phyloP scores from a whole-genome alignment of 1,284 basidiomycete genomes.

The Papiliotrema flavescens region DNA sequence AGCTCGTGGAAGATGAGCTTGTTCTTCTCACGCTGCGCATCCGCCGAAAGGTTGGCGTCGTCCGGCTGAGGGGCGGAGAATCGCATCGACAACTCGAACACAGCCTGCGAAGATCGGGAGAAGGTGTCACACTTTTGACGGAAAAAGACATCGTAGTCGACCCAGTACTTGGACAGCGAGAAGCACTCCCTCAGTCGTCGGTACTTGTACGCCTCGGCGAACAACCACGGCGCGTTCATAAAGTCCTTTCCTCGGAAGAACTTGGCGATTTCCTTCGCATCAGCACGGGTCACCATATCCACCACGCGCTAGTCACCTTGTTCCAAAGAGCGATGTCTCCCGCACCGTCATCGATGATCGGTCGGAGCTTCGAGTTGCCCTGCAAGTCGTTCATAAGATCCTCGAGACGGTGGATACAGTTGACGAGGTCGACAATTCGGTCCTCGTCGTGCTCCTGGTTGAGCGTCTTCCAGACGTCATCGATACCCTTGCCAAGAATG shows the following conservation, averaged over 20 bases:
- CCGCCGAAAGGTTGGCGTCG: slow-evolving; percentile 56
- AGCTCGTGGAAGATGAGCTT: slow-evolving; percentile 90
- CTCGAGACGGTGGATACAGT: slow-evolving; percentile 84
- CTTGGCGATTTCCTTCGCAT: slow-evolving; percentile 68
- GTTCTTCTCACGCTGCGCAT: slow-evolving; percentile 68
- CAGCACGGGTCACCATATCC: not conserved
- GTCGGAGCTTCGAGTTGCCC: slow-evolving; percentile 71
- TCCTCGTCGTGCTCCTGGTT: slow-evolving; percentile 84
- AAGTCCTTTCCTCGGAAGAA: slow-evolving; percentile 95
- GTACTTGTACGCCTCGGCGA: slow-evolving; percentile 98
- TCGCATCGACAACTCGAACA: slow-evolving; percentile 90
- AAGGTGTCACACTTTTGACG: slow-evolving; percentile 96
- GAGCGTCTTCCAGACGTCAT: slow-evolving; percentile 84
- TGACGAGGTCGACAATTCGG: slow-evolving; percentile 75
- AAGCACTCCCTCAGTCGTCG: slow-evolving; percentile 94
- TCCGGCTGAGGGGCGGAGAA: slow-evolving; percentile 82
- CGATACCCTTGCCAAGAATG: slow-evolving; percentile 92
- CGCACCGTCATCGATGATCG: slow-evolving; percentile 87
- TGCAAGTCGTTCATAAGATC: slow-evolving; percentile 76
- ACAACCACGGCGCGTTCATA: slow-evolving; percentile 91
- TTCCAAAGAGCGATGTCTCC: slow-evolving; percentile 96
- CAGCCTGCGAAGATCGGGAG: slow-evolving; percentile 84
- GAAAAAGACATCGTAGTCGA: slow-evolving; percentile 76
- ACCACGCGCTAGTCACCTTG: slow-evolving; percentile 53
- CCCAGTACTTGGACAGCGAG: slow-evolving; percentile 87